These are phyloP conservation scores for Sporisorium exsertum DNA, from an alignment of 1,284 basidiomycete species.

Conservation along the genomic window DNA sequence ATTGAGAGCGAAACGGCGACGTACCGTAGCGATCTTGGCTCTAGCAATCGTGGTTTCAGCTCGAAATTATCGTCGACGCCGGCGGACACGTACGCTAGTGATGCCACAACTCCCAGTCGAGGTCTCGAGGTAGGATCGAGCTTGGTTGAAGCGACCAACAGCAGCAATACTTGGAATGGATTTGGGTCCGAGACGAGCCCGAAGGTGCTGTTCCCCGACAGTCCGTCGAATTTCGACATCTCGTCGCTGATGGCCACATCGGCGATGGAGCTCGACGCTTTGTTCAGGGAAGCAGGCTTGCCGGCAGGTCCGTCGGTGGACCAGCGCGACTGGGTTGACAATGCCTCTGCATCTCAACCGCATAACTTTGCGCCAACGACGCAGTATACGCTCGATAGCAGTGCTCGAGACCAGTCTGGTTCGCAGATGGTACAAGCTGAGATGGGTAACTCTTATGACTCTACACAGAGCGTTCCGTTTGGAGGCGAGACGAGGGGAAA, in stretches of 20 bases:
- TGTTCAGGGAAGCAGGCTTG: constrained; percentile 44
- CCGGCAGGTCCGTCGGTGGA: constrained; percentile 35
- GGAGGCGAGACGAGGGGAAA: constrained; percentile 8
- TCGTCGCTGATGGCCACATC: constrained; percentile 48
- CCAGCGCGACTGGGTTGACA: constrained; percentile 20
- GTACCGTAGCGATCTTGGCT: constrained; percentile 3
- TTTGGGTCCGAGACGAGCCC: constrained; percentile 34
- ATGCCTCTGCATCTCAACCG: background rate
- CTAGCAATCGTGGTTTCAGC: background rate
- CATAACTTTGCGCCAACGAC: background rate
- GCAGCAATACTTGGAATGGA: constrained; percentile 21
- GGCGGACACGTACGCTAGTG: constrained; percentile 20
- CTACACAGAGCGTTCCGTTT: background rate
- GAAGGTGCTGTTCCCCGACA: constrained; percentile 35
- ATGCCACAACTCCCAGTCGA: constrained; percentile 37
- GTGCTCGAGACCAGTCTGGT: constrained; percentile 7
- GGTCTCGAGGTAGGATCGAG: constrained; percentile 23
- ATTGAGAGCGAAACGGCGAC: constrained; percentile 4
- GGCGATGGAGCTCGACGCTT: constrained; percentile 50
- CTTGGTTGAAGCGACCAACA: constrained; percentile 9
- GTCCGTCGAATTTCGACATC: constrained; percentile 48
- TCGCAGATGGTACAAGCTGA: constrained; percentile 12
- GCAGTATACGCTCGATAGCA: background rate
- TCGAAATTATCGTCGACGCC: constrained; percentile 12
- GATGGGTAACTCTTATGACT: constrained; percentile 20